Conservation (phyloP, 305 asterid genomes). For the Fraxinus albicans region DNA sequence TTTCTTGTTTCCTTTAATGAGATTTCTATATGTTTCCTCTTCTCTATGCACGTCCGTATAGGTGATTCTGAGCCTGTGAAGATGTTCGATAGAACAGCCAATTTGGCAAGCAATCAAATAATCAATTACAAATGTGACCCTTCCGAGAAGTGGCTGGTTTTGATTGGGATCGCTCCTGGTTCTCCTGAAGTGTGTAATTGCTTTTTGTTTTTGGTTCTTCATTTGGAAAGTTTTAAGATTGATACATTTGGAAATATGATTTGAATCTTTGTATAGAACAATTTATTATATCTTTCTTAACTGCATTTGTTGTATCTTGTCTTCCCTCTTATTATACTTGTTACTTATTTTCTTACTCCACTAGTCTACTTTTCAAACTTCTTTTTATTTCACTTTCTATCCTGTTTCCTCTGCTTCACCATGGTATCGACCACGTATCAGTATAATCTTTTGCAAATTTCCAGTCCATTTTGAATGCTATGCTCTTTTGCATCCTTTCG, state of each 20-base stretch:
- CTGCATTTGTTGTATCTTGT: background rate
- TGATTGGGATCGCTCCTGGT: conserved; percentile 98
- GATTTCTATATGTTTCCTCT: conserved; percentile 13
- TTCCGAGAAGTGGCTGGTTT: conserved; percentile 97
- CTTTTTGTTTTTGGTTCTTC: background rate
- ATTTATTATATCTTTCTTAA: background rate
- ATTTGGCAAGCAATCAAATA: conserved; percentile 84
- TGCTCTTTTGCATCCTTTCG: background rate
- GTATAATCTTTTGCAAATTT: background rate
- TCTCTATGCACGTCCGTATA: conserved; percentile 30
- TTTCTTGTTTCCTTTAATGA: background rate
- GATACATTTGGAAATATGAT: background rate
- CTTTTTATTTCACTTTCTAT: background rate
- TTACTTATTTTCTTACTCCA: background rate
- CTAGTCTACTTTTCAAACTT: background rate
- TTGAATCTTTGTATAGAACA: background rate
- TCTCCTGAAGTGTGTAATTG: conserved; percentile 73
- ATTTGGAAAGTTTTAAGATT: conserved; percentile 21
- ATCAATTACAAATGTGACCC: conserved; percentile 95
- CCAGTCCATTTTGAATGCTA: background rate
- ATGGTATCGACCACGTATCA: background rate
- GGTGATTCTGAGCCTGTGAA: conserved; percentile 95
- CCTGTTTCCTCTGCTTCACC: background rate
- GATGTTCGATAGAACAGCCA: conserved; percentile 96
- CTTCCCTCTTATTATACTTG: background rate